phyloP scores from a whole-genome alignment of 1,139 yeast species.

The Zygosaccharomyces pseudobailii region DNA sequence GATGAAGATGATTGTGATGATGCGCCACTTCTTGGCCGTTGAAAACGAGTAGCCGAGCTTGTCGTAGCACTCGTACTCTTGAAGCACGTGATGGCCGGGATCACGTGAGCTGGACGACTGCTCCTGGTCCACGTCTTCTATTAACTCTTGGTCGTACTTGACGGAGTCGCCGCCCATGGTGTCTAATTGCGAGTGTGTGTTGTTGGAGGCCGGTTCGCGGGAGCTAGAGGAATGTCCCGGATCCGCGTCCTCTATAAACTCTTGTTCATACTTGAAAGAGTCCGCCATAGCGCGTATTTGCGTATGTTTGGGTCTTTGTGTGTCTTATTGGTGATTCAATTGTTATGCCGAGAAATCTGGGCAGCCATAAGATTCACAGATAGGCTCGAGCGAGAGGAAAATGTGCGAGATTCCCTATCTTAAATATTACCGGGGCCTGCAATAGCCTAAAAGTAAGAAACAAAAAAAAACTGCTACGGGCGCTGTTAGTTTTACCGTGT shows the following conservation, averaged over 20 bases:
- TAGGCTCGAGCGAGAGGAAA: not conserved
- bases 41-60: slow-evolving; percentile 6
- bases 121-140: slow-evolving; percentile 4
- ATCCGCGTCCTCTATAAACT: too few relatives aligned
- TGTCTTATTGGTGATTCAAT: too few relatives aligned
- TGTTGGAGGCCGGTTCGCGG: not conserved
- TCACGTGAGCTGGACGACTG: slow-evolving; percentile 1
- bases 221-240: too few relatives aligned
- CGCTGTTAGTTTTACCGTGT: too few relatives aligned
- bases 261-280: not conserved
- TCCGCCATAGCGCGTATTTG: not conserved
- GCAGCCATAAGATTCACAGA: too few relatives aligned
- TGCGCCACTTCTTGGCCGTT: slow-evolving; percentile 5
- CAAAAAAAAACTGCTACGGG: too few relatives aligned
- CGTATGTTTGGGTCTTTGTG: too few relatives aligned
- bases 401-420: not conserved
- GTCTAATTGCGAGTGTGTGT: not conserved
- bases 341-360: not conserved
- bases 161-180: slow-evolving; percentile 1
- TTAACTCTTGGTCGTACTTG: slow-evolving; percentile 33
- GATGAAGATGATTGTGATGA: slow-evolving; percentile 4
- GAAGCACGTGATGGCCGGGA: not conserved
- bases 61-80: slow-evolving; percentile 8
- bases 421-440: not conserved
- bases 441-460: too few relatives aligned